These are phyloP conservation scores for Acanthamoeba polyphaga DNA, from an alignment of 208 protist genomes.

Conservation along the genomic window DNA sequence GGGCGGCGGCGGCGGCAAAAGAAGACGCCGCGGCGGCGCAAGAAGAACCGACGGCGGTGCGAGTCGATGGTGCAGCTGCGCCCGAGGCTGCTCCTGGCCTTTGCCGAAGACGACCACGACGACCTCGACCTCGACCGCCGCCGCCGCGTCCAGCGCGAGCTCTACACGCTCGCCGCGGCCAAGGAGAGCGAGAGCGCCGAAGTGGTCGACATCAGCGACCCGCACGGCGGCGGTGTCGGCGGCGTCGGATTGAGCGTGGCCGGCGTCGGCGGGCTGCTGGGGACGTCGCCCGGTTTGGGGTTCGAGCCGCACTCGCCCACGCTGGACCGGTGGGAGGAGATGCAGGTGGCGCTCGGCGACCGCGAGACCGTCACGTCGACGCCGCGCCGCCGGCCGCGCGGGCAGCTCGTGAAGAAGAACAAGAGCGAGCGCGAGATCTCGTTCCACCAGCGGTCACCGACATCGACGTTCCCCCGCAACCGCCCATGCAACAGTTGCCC, in stretches of 20 bases:
- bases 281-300: background rate
- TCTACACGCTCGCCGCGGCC: too few species aligned
- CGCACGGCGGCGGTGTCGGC: too few species aligned
- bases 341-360: slow-evolving; percentile 35
- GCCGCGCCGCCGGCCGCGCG: background rate
- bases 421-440: slow-evolving; percentile 25
- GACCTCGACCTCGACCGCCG: background rate
- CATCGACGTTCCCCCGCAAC: background rate
- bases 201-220: background rate
- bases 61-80: slow-evolving; percentile 60
- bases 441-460: background rate
- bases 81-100: slow-evolving; percentile 39
- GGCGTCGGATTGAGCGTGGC: background rate
- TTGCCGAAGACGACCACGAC: background rate
- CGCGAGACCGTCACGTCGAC: background rate
- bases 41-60: slow-evolving; percentile 51
- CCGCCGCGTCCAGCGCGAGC: too few species aligned
- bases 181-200: background rate
- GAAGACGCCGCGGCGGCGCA: slow-evolving; percentile 49
- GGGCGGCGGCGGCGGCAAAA: background rate
- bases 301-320: slow-evolving; percentile 33
- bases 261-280: background rate
- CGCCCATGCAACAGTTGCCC: background rate
- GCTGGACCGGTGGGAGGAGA: slow-evolving; percentile 45
- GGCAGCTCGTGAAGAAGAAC: background rate